Base-by-base conservation (phyloP, 2,329 filamentous ascomycete species). In the Fusarium sp. region DNA sequence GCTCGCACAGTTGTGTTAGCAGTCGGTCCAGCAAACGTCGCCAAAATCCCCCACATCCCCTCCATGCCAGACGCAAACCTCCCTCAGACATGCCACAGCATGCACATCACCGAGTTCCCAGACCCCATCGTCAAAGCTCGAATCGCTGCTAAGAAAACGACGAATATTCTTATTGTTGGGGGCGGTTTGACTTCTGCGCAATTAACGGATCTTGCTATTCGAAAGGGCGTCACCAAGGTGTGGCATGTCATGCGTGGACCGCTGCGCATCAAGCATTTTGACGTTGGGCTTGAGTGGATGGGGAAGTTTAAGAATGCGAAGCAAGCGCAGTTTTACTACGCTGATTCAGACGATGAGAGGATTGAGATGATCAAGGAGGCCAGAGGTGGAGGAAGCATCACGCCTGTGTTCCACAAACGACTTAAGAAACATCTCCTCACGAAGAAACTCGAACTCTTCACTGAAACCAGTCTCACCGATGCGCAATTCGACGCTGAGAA, bases 281-380 rank as follows among this genome's bases (percentile, higher is more conserved):
- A 95, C 74, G 87, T 95, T 29, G 89, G 91, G 63, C 85, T 95
- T 4, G 86, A 88, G 52, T 96, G 93, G 93, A 92, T 95, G 80
- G 92, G 91, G 15, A 95, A 95, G 78, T 95, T 93, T 80, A 90
- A 91, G 62, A 95, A 95, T 78, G 88, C 90, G 60, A 90, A 93
- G 73, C 92, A 95, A 78, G 91, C 93, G 2, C 86, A 87, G 1
- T 96, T 95, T 80, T 95, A 92, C 91, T 89, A 88, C 11, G 92
- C 92, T 7, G 92, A 94, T 73, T 89, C 88, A 10, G 91, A 94
- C 66, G 86, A 90, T 31, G 88, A 95, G 79, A 86, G 92, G 6
- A 85, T 91, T 35, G 85, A 90, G 39, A 92, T 93, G 80, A 86
- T 93, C 69, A 85, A 86, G 70, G 81, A 84, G 48, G 93, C 93